phyloP scores from a whole-genome alignment of 257 asterid species.

The Oldenlandia corymbosa region DNA sequence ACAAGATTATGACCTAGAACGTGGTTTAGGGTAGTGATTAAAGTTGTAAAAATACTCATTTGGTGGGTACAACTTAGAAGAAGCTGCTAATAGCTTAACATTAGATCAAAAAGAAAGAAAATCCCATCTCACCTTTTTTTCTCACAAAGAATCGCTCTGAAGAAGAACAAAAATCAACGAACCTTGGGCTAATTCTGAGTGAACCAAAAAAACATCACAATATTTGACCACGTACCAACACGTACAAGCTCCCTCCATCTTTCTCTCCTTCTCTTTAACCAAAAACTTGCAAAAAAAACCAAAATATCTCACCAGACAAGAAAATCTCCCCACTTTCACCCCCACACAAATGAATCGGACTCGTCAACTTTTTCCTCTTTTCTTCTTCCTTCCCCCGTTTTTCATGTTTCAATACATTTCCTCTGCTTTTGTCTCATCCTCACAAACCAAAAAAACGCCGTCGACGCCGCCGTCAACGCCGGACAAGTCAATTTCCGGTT shows the following conservation, averaged over 20 bases:
- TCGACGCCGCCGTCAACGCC: slow-evolving; percentile 25
- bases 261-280: slow-evolving; percentile 23
- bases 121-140: background rate
- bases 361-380: background rate
- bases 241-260: slow-evolving; percentile 21
- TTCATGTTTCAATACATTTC: slow-evolving; percentile 13
- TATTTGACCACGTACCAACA: background rate
- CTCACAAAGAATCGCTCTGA: slow-evolving; percentile 22
- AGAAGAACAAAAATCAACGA: slow-evolving; percentile 20
- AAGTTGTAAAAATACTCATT: no score
- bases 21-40: no score
- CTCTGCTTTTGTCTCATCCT: slow-evolving; percentile 19
- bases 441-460: slow-evolving; percentile 10
- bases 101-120: no score
- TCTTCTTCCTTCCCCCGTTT: background rate
- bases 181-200: no score
- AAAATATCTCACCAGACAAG: slow-evolving; percentile 11
- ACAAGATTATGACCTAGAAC: no score
- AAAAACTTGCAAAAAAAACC: slow-evolving; percentile 3
- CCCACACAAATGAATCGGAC: slow-evolving; percentile 15
- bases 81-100: slow-evolving; percentile 1
- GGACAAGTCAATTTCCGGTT: slow-evolving; percentile 25
- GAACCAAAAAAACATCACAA: slow-evolving; percentile 12
- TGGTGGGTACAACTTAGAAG: background rate
- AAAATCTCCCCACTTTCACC: slow-evolving; percentile 14